A percentile compares a stretch with the other conserved stretches of the same genome.
Evolutionary conservation across 2,329 filamentous ascomycete genomes (phyloP).

Genomic region (Chrysosporium queenslandicum): DNA sequence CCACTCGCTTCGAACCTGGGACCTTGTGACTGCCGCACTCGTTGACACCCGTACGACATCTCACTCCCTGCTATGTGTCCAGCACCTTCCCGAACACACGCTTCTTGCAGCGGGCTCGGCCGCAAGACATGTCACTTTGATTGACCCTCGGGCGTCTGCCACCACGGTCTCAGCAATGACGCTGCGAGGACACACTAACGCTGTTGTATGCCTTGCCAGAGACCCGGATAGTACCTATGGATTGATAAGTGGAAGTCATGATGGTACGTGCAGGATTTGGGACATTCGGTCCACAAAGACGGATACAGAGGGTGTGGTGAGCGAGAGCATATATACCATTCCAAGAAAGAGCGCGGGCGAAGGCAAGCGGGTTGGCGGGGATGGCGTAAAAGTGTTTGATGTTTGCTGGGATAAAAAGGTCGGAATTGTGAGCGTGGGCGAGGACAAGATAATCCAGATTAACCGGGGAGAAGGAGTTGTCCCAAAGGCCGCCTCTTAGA

Average conservation of each 20-base stretch:
- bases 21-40: constrained; percentile 67
- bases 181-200: constrained; percentile 79
- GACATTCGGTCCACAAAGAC: constrained; percentile 64
- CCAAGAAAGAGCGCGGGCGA: constrained; percentile 61
- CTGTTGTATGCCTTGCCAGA: constrained; percentile 49
- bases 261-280: constrained; percentile 89
- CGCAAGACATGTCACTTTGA: constrained; percentile 78
- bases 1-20: constrained; percentile 81
- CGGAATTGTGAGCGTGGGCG: constrained; percentile 82
- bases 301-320: constrained; percentile 51
- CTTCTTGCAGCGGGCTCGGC: constrained; percentile 66
- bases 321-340: constrained; percentile 66
- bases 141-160: constrained; percentile 75
- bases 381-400: constrained; percentile 81
- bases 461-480: constrained; percentile 55
- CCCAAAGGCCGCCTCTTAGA: constrained; percentile 24
- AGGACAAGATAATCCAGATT: constrained; percentile 91
- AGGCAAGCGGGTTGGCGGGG: constrained; percentile 57
- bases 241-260: constrained; percentile 81
- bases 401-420: constrained; percentile 77
- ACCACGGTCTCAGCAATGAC: constrained; percentile 74
- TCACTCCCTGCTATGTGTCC: constrained; percentile 70
- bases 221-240: constrained; percentile 63
- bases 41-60: constrained; percentile 77
- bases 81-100: constrained; percentile 57